Conservation (phyloP, 225 moss, liverwort and hornwort species). For the Pleurozium schreberi region DNA sequence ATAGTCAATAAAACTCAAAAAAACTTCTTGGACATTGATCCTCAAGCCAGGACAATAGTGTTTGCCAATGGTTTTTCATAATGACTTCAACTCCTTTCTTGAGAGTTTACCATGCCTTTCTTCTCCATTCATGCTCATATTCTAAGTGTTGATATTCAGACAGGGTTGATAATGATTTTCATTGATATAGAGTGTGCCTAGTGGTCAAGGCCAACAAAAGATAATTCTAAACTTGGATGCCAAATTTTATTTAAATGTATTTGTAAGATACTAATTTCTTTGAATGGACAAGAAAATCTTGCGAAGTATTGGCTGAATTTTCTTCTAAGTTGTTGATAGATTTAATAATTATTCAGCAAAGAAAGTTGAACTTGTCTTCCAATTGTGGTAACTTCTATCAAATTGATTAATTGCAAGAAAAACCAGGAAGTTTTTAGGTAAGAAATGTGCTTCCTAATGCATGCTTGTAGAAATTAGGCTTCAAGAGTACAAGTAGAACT, state of each 20-base stretch:
- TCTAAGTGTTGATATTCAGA: neutral
- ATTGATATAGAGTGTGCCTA: too few species aligned
- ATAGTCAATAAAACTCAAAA: too few species aligned
- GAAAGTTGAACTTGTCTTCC: neutral
- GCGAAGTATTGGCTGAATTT: neutral
- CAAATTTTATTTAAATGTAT: neutral
- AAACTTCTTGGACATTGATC: neutral
- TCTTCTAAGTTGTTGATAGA: rapidly evolving
- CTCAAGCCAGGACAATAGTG: too few species aligned
- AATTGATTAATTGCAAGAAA: neutral
- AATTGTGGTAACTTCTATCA: rapidly evolving
- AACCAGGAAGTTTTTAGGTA: neutral
- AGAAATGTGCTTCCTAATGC: neutral
- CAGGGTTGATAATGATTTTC: neutral
- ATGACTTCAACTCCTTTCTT: neutral
- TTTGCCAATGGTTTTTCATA: neutral
- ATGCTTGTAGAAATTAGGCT: neutral
- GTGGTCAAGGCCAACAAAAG: neutral
- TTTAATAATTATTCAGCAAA: neutral
- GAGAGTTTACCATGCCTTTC: neutral
- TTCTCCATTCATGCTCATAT: neutral
- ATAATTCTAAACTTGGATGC: neutral
- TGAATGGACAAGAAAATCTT: neutral
- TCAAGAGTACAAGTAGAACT: too few species aligned
- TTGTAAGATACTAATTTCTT: neutral